Base-by-base conservation (phyloP, 2,329 filamentous ascomycete species). In the Xylaria polymorpha region DNA sequence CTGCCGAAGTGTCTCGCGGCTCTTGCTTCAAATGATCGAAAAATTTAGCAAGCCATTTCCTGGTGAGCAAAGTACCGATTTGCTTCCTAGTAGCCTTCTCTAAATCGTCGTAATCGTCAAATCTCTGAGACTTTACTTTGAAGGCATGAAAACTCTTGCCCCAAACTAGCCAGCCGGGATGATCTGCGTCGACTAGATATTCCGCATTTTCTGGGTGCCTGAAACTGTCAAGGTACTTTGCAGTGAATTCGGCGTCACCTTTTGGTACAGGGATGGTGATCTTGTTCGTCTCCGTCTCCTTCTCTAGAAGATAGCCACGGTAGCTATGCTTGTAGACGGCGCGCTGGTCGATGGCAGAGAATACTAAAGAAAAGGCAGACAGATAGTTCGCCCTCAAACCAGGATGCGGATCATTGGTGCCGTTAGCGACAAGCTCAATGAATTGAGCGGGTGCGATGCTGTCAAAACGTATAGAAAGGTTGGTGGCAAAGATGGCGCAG, bases 1-100 rank as follows among this genome's bases (percentile, higher is more conserved):
- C 95, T 0, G 92, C 87, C 4, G 87, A 87, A 0, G 89, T 81
- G 78, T 98, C 95, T 53, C 95, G 90, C 2, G 96, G 95, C 79
- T 98, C 95, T 80, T 98, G 96, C 82, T 98, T 98, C 83, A 98
- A 87, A 78, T 95, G 98, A 29, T 91, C 92, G 77, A 99, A 99
- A 80, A 91, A 95, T 60, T 91, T 91, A 51, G 88, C 88, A 74
- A 98, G 90, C 97, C 96, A 99, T 35, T 93, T 88, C 58, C 90
- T 90, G 68, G 92, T 93, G 70, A 99, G 84, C 50, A 94, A 85
- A 64, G 87, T 86, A 57, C 94, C 96, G 76, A 99, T 96, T 76
- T 93, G 92, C 64, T 87, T 86, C 48, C 95, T 90, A 7, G 92
- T 89, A 1, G 85, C 85, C 74, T 82, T 89, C 80, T 99, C 96